Evolutionary conservation across 2,329 filamentous ascomycete genomes (phyloP).

Genomic region (Rutstroemia sp.): DNA sequence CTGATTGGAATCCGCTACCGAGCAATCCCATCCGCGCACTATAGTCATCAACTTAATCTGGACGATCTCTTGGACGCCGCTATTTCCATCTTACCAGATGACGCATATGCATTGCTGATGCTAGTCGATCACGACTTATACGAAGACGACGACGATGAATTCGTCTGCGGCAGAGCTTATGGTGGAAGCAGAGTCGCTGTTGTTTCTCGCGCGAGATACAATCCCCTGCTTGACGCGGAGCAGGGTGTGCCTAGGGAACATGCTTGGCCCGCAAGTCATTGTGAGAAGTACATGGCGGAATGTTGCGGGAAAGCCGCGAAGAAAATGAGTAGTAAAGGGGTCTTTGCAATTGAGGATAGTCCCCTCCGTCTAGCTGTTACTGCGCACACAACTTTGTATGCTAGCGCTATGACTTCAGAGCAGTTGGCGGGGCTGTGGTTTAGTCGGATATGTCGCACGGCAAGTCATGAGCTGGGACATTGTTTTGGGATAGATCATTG

Average conservation of each 20-base stretch:
- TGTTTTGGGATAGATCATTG: constrained; percentile 62
- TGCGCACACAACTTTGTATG: constrained; percentile 15
- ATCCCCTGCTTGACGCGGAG: constrained; percentile 40
- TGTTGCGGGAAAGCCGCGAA: not conserved
- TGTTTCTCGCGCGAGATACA: constrained; percentile 55
- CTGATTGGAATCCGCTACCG: constrained; percentile 19
- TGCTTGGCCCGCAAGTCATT: constrained; percentile 60
- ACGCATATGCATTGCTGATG: constrained; percentile 24
- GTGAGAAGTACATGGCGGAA: constrained; percentile 40
- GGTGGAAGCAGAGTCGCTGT: constrained; percentile 55
- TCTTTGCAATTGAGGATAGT: not conserved
- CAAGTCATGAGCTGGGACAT: constrained; percentile 59
- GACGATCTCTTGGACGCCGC: constrained; percentile 23
- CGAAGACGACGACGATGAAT: constrained; percentile 48
- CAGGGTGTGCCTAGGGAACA: constrained; percentile 35
- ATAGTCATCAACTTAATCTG: constrained; percentile 22
- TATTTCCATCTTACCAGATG: constrained; percentile 20
- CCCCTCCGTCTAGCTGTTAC: constrained; percentile 32
- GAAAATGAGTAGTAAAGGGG: not conserved
- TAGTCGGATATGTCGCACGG: constrained; percentile 47
- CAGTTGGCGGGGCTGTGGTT: constrained; percentile 46
- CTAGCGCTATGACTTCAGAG: constrained; percentile 15
- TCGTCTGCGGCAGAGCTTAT: constrained; percentile 59
- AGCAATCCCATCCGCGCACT: constrained; percentile 13
- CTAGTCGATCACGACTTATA: constrained; percentile 26